These are phyloP conservation scores for Plantago major DNA, from an alignment of 257 asterid species.

Conservation along the genomic window DNA sequence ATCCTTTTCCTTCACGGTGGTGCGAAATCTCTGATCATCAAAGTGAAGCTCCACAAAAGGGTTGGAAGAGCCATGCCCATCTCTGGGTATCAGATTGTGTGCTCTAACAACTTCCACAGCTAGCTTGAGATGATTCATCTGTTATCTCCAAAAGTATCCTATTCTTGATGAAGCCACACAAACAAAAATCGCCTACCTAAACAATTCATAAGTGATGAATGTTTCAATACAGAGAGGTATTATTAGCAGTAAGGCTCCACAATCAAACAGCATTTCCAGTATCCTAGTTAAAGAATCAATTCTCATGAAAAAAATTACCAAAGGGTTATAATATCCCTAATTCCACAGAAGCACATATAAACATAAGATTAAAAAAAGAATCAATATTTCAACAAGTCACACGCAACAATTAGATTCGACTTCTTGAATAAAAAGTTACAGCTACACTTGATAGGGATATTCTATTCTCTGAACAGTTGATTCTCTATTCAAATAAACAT, in stretches of 20 bases:
- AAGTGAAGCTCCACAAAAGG: conserved; percentile 76
- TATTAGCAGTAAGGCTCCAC: no score
- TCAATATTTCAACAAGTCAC: neutral
- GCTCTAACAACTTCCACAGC: conserved; percentile 87
- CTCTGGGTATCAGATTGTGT: conserved; percentile 75
- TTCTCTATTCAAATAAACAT: neutral
- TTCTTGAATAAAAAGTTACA: neutral
- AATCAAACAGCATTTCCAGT: neutral
- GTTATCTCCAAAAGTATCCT: conserved; percentile 2
- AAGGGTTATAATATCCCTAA: no score
- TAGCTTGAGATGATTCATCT: conserved; percentile 77
- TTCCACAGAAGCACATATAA: no score
- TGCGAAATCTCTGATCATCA: conserved; percentile 73
- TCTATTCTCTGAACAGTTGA: neutral
- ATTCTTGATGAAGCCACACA: neutral
- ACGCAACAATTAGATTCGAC: no score
- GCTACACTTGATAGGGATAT: neutral
- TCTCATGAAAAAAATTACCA: no score
- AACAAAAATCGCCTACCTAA: conserved; percentile 8
- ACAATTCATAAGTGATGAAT: neutral
- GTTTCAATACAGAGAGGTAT: no score
- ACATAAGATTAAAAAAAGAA: neutral
- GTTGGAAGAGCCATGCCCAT: conserved; percentile 74
- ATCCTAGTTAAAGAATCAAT: no score
- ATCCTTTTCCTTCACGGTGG: conserved; percentile 75